These are phyloP conservation scores for Debaryomyces hansenii DNA, from an alignment of 805 yeast genomes.

Conservation along the genomic window DNA sequence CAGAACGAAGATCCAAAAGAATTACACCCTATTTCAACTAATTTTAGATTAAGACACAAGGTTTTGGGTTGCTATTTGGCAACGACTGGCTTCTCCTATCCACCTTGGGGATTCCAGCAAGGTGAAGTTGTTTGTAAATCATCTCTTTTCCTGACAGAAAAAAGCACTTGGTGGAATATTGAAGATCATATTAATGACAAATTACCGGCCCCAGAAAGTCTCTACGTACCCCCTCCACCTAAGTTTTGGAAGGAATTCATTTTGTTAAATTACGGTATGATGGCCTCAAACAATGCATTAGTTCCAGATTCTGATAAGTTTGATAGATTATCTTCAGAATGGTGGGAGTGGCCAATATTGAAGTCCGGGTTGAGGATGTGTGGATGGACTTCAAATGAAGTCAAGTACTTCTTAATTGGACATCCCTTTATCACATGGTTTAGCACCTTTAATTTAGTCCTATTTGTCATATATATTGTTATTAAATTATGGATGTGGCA, in stretches of 20 bases:
- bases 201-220: constrained; percentile 30
- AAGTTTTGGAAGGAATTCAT: constrained; percentile 72
- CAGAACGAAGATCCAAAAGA: constrained; percentile 47
- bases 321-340: constrained; percentile 68
- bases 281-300: constrained; percentile 81
- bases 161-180: constrained; percentile 78
- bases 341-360: constrained; percentile 91
- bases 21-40: constrained; percentile 75
- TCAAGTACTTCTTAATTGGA: constrained; percentile 69
- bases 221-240: constrained; percentile 41
- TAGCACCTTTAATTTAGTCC: constrained; percentile 25
- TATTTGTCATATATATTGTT: constrained; percentile 19
- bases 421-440: constrained; percentile 78
- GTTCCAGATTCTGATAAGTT: constrained; percentile 75
- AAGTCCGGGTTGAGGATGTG: constrained; percentile 75
- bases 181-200: constrained; percentile 63
- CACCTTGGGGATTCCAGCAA: constrained; percentile 85
- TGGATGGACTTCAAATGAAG: constrained; percentile 60
- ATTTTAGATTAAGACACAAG: constrained; percentile 65
- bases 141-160: constrained; percentile 52
- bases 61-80: constrained; percentile 73
- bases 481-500: constrained; percentile 26
- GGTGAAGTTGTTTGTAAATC: constrained; percentile 74
- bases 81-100: constrained; percentile 67
- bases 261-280: constrained; percentile 79